Percentiles rank a stretch among this genome's conserved stretches.
phyloP scores from a whole-genome alignment of 495 filamentous ascomycete genomes.

The Trichoderma virens region DNA sequence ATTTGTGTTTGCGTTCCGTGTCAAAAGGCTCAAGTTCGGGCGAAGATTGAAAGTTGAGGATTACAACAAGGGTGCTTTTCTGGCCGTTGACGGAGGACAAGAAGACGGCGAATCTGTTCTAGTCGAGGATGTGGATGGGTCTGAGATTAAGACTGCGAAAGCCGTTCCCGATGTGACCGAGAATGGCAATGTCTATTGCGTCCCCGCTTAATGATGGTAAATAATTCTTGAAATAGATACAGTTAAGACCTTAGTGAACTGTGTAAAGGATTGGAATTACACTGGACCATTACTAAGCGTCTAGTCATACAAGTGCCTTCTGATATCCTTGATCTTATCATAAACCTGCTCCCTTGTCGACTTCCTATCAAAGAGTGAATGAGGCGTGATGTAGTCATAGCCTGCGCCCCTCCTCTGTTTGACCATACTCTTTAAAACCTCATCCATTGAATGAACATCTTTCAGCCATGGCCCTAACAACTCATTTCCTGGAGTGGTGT shows the following conservation, averaged over 20 bases:
- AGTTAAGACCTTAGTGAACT: too few relatives aligned
- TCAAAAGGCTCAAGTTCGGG: slow-evolving; percentile 25
- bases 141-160: slow-evolving; percentile 20
- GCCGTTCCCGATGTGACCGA: slow-evolving; percentile 22
- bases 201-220: slow-evolving; percentile 12
- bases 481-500: slow-evolving; percentile 17
- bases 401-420: slow-evolving; percentile 20
- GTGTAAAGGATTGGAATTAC: too few relatives aligned
- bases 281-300: not conserved
- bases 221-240: too few relatives aligned
- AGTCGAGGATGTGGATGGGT: slow-evolving; percentile 4
- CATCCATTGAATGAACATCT: slow-evolving; percentile 21
- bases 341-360: slow-evolving; percentile 22
- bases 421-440: slow-evolving; percentile 24
- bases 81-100: not conserved
- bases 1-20: slow-evolving; percentile 27
- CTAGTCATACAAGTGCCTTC: not conserved
- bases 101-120: not conserved
- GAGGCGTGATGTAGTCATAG: slow-evolving; percentile 27
- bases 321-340: slow-evolving; percentile 6
- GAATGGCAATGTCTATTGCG: slow-evolving; percentile 21
- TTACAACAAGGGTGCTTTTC: not conserved
- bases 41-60: slow-evolving; percentile 11
- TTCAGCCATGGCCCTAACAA: slow-evolving; percentile 22
- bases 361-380: slow-evolving; percentile 21